Evolutionary conservation across 371 early-diverging fungal genomes (phyloP), one percentile per base, ranked within the genome.

Genomic region (Conidiobolus incongruus): DNA sequence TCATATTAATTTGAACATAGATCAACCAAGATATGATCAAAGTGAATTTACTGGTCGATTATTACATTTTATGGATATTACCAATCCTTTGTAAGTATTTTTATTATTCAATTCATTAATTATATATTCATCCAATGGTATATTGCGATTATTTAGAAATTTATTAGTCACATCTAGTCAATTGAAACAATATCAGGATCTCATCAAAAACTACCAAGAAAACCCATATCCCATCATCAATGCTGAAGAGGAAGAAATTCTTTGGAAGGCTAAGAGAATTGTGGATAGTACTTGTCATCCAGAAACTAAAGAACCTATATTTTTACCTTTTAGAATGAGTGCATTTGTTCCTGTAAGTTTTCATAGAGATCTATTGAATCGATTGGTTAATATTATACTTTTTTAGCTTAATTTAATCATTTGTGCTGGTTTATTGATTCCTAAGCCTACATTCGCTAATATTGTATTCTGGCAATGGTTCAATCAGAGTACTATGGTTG

Each of bases 391-490:
- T 23, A 20, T n/a, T n/a, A n/a, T n/a, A n/a, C n/a, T n/a, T n/a
- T n/a, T 21, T 23, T 39, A 39, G 39, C 80, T 82, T 1, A 85
- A 85, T 53, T 59, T 84, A 56, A 46, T 75, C n/a, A 67, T 85
- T 26, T 70, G 77, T 11, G 77, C 74, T 26, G 80, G 79, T 24
- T 78, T 85, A 80, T 52, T 85, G 51, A 60, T 70, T 53, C 80
- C 81, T 26, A 81, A 79, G 47, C 81, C 81, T n/a, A 52, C 76
- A 26, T 70, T 65, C 20, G 67, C 62, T 35, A 62, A 61, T 26
- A 75, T 81, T 46, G 45, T 82, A 28, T 78, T 78, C 53, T 81
- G 81, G 78, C 83, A 83, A 52, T 83, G 80, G 84, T 55, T 73
- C 38, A 83, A 85, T 55, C 84, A 85, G 53, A 66, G 65, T 37